Evolutionary conservation across 1,284 basidiomycete genomes (phyloP), one percentile per base, ranked within the genome.

Genomic region (Trametes hirsuta): DNA sequence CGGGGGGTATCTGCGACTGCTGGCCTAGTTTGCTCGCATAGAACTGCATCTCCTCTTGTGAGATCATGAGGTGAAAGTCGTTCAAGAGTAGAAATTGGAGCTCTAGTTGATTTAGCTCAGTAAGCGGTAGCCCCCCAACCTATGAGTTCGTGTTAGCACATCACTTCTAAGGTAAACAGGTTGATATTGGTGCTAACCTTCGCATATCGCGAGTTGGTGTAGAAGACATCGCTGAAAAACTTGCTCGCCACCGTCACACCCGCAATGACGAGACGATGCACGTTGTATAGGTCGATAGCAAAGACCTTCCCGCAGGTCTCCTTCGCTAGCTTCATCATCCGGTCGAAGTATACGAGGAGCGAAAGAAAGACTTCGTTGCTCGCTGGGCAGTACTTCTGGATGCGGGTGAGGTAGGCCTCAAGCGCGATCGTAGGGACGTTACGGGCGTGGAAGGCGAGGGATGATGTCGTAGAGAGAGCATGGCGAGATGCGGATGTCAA

Each of bases 211-310:
- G 96, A 98, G 72, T 99, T 99, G n/a, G 97, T 98, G 77, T 99
- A 98, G 72, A 99, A 99, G 10, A 99, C 95, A 74, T 99, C 97
- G 61, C 92, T 95, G 75, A 98, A 98, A 75, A 99, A 99, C 76
- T 99, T 99, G 80, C 93, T 95, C 18, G 97, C 96, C 9, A 99
- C 97, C 2, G 97, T 98, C 25, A 99, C 92, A 3, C 97, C 97
- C 1, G 97, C 96, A 66, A 99, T 98, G 69, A 99, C 93, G 47
- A 99, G 41, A 79, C 75, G 85, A 76, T 99, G 97, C 25, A 99
- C 92, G 71, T 99, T 99, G 78, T 90, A 99, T 61, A 92, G 94
- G 77, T 99, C 97, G 72, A 99, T 98, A 18, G 96, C 92, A 71
- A 99, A 97, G 1, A 88, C 84, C 59, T 85, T 80, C 1, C 84